Base-by-base conservation (phyloP, 129 eudicot species). In the Tagetes erecta region DNA sequence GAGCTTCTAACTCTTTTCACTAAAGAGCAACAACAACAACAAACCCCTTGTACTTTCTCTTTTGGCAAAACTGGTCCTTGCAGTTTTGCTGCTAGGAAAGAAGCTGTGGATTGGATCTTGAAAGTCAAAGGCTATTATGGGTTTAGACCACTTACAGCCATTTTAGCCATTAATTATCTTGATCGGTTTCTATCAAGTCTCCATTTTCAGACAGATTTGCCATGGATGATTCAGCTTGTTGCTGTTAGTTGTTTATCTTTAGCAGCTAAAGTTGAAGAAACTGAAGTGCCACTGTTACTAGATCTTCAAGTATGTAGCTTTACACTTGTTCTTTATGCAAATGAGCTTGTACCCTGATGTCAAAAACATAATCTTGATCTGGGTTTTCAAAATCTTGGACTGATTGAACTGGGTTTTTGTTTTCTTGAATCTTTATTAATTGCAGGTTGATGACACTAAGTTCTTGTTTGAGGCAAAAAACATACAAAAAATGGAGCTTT, bases 181-280 rank as follows among this genome's bases (percentile, higher is more conserved):
- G 97, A 93, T 70, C 76, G 97, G 79, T 93, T 87, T 20, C 78
- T 90, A 8, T 72, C 82, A 12, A 80, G 78, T 76, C 55, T 83
- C 53, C 86, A 77, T 42, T 83, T 80, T 76, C 86, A 86, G 72
- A 64, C 84, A 41, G 90, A 87, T 14, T 78, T 87, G 77, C 97
- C 98, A 42, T 93, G 98, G 98, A 88, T 88, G 96, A 74, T 86
- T 70, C 98, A 93, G 40, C 92, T 93, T 64, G 84, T 80, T 73
- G 90, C 98, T 56, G 96, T 88, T 30, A 75, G 91, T 51, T 93
- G 98, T 68, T 86, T 93, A 55, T 93, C 98, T 79, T 80, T 93
- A 73, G 98, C 98, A 70, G 98, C 98, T 7, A 93, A 93, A 82
- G 91, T 93, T 76, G 97, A 93, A 80, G 98, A 93, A 76, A 88